Evolutionary conservation across 192 early-diverging fungal species (phyloP), one percentile per base, ranked within the genome.

Genomic region (Backusella tarrabulga): DNA sequence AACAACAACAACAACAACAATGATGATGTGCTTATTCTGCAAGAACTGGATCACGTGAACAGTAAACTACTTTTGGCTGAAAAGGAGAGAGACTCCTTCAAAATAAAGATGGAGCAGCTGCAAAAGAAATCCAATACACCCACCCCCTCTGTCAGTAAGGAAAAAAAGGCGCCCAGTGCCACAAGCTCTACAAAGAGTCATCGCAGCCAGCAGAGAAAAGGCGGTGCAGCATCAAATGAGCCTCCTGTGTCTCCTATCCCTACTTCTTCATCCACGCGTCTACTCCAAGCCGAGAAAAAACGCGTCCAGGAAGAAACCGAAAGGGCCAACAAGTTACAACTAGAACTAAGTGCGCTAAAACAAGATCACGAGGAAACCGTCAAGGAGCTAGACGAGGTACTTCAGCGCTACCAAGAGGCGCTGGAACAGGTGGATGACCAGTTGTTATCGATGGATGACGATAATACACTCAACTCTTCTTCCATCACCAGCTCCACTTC

Each of bases 381-480:
- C 15, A 72, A 77, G 36, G 79, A 80, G 44, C 44, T 80, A 17
- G 75, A 76, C 32, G 70, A 72, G 32, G 40, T 76, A 0, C 41
- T 77, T 4, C 75, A 67, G 8, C 70, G 72, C 2, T 76, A 80
- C 29, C 63, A 80, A 73, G 71, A 80, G 15, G 71, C 46, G 6
- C 2, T 38, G 26, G 69, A 77, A 19, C 69, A 77, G 11, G 52
- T 72, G 19, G 46, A 71, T 32, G 32, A 63, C 15, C 56, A 63
- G 12, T 29, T 63, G 6, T 50, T 50, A 50, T 50, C 14, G 15
- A 50, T 50, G 23, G 71, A 72, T 32, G 23, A 32, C 19, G 44
- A 50, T 7, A 29, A 63, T 63, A 63, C 56, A 63, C 26, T 63
- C 8, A 63, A 63, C 14, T 63, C 54, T 11, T 56, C 54, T 21